A percentile compares a stretch with the other conserved stretches of the same genome.
phyloP scores from a whole-genome alignment of 495 filamentous ascomycete genomes.

The Aspergillus baeticus region DNA sequence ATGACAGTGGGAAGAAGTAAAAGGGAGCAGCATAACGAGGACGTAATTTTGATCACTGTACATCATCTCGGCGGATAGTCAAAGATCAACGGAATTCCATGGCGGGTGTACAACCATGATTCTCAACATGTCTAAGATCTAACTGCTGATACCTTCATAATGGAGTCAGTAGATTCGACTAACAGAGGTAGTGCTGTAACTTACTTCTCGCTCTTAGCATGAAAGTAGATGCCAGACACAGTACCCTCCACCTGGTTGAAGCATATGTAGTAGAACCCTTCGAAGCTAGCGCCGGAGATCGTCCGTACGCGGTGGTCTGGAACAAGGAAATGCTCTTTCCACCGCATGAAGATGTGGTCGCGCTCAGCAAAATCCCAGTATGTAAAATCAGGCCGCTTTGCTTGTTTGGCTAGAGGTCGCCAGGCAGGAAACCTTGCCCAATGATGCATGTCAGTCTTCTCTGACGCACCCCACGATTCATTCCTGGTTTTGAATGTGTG shows the following conservation, averaged over 20 bases:
- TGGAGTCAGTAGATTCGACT: background rate
- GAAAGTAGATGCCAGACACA: constrained; percentile 94
- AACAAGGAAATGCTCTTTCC: constrained; percentile 98
- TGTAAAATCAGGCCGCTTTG: constrained; percentile 73
- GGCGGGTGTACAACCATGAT: constrained; percentile 80
- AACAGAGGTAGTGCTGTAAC: constrained; percentile 26
- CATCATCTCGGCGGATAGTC: background rate
- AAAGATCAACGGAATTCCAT: constrained; percentile 83
- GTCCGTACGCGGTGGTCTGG: constrained; percentile 89
- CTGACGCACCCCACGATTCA: constrained; percentile 85
- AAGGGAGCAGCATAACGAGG: background rate
- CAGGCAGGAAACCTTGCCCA: constrained; percentile 91
- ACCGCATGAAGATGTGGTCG: constrained; percentile 97
- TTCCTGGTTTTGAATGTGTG: constrained; percentile 91
- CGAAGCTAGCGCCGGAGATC: constrained; percentile 92
- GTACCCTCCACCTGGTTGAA: constrained; percentile 88
- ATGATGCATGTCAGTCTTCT: constrained; percentile 90
- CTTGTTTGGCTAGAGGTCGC: constrained; percentile 72
- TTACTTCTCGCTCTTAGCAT: constrained; percentile 94
- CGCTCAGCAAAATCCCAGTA: constrained; percentile 67
- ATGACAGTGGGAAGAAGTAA: constrained; percentile 1
- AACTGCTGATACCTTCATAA: constrained; percentile 82
- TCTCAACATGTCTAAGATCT: constrained; percentile 81
- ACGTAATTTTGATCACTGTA: background rate
- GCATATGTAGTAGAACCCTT: constrained; percentile 99